Evolutionary conservation across 1,284 basidiomycete species (phyloP).

Genomic region (Ceratobasidium sp.): DNA sequence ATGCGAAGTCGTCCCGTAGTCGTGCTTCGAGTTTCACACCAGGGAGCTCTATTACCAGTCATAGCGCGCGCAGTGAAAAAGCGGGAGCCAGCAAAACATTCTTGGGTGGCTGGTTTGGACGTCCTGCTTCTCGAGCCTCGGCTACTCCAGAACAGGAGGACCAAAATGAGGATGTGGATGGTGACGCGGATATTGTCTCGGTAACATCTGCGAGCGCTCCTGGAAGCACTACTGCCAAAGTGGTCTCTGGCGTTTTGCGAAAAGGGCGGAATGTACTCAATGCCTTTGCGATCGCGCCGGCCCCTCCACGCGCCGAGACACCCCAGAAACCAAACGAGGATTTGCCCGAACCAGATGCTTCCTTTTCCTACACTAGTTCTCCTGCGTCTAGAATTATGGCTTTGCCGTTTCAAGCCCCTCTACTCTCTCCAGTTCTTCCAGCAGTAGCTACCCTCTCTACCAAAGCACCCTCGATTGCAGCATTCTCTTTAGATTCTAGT

Average conservation of each 20-base stretch:
- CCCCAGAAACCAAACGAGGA: constrained; percentile 10
- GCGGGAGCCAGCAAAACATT: constrained; percentile 39
- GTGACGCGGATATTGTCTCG: constrained; percentile 23
- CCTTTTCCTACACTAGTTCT: constrained; percentile 10
- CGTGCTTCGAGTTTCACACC: constrained; percentile 37
- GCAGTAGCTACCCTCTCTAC: constrained; percentile 42
- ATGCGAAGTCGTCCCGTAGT: constrained; percentile 44
- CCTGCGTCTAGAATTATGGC: constrained; percentile 20
- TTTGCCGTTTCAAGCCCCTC: constrained; percentile 31
- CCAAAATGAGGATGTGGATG: background rate
- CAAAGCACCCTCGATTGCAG: constrained; percentile 41
- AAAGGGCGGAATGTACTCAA: constrained; percentile 30
- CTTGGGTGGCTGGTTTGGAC: constrained; percentile 33
- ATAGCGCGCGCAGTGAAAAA: constrained; percentile 25
- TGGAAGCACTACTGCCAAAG: constrained; percentile 24
- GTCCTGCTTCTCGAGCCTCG: constrained; percentile 8
- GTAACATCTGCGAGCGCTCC: constrained; percentile 13
- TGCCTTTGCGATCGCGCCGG: constrained; percentile 27
- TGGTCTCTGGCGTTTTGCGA: constrained; percentile 28
- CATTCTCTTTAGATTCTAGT: constrained; percentile 41
- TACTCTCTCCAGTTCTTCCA: constrained; percentile 45
- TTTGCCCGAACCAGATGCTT: background rate
- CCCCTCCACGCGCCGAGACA: background rate
- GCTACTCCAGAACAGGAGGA: constrained; percentile 11
- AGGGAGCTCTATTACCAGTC: constrained; percentile 20